Percentiles rank a stretch among this genome's conserved stretches.
Evolutionary conservation across 2,329 filamentous ascomycete species (phyloP).

Genomic region (Dryadomyces sulphureus): DNA sequence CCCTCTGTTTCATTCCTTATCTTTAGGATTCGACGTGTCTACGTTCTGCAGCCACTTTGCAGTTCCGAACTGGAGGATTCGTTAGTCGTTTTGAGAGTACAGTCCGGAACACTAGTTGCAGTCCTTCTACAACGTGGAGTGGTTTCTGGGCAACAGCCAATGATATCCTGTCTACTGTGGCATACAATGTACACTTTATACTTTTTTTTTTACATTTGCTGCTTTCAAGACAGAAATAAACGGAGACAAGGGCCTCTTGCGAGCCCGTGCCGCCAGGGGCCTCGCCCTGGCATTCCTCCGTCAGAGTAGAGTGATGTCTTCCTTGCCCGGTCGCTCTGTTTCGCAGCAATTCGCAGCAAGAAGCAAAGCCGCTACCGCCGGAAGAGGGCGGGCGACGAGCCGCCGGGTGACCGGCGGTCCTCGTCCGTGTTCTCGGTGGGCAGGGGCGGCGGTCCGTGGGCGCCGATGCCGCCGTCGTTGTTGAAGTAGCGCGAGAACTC

Average conservation of each 20-base stretch:
- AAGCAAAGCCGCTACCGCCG: not conserved
- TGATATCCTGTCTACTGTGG: too few relatives aligned
- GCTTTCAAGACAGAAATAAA: not conserved
- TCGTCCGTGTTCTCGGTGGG: slow-evolving; percentile 20
- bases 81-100: too few relatives aligned
- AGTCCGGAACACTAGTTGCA: too few relatives aligned
- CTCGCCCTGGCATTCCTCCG: not conserved
- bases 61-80: too few relatives aligned
- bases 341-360: too few relatives aligned
- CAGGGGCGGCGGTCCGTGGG: slow-evolving; percentile 41
- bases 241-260: not conserved
- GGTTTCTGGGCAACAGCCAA: too few relatives aligned
- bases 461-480: slow-evolving; percentile 30
- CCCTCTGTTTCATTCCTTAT: too few relatives aligned
- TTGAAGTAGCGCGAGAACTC: slow-evolving; percentile 95
- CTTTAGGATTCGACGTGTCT: too few relatives aligned
- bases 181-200: not conserved
- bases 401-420: not conserved
- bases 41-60: too few relatives aligned
- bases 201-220: not conserved
- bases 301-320: not conserved
- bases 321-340: not conserved
- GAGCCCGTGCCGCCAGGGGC: not conserved
- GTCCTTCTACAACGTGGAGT: too few relatives aligned
- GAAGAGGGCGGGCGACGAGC: slow-evolving; percentile 4